Evolutionary conservation across 164 flowering plant species (phyloP).

Genomic region (Nymphaea colorata): DNA sequence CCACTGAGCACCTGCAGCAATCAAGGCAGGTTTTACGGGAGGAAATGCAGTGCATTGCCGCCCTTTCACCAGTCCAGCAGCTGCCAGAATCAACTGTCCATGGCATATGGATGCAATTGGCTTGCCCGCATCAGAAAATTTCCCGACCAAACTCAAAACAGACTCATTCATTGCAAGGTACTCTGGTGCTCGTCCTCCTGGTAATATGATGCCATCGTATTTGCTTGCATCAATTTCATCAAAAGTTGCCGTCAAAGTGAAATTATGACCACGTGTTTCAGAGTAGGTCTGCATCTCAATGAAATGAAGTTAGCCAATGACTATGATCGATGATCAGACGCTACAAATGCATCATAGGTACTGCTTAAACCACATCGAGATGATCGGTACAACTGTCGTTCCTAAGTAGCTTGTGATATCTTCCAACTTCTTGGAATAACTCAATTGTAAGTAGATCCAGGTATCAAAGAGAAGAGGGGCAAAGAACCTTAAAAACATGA

Average conservation of each 20-base stretch:
- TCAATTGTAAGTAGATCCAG: too few relatives aligned
- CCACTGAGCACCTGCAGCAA: slow-evolving; percentile 85
- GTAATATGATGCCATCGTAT: slow-evolving; percentile 83
- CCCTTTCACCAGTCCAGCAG: slow-evolving; percentile 63
- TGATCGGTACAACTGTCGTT: too few relatives aligned
- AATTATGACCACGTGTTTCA: slow-evolving; percentile 86
- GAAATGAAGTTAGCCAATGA: not conserved
- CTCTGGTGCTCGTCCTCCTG: slow-evolving; percentile 95
- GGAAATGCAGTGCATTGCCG: slow-evolving; percentile 72
- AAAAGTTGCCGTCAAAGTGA: slow-evolving; percentile 86
- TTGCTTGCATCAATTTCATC: slow-evolving; percentile 53
- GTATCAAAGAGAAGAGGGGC: too few relatives aligned
- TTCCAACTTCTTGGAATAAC: too few relatives aligned
- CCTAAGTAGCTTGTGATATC: too few relatives aligned
- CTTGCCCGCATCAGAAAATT: slow-evolving; percentile 44
- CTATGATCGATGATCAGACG: too few relatives aligned
- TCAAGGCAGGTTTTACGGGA: slow-evolving; percentile 46
- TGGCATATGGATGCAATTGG: slow-evolving; percentile 88
- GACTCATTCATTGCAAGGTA: slow-evolving; percentile 75
- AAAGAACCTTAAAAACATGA: too few relatives aligned
- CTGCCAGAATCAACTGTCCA: slow-evolving; percentile 88
- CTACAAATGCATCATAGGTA: too few relatives aligned
- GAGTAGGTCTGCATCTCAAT: slow-evolving; percentile 50
- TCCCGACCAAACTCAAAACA: slow-evolving; percentile 42
- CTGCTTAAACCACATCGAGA: too few relatives aligned